phyloP scores from a whole-genome alignment of 371 early-diverging fungal genomes.

The Dinochytrium kinnereticum region DNA sequence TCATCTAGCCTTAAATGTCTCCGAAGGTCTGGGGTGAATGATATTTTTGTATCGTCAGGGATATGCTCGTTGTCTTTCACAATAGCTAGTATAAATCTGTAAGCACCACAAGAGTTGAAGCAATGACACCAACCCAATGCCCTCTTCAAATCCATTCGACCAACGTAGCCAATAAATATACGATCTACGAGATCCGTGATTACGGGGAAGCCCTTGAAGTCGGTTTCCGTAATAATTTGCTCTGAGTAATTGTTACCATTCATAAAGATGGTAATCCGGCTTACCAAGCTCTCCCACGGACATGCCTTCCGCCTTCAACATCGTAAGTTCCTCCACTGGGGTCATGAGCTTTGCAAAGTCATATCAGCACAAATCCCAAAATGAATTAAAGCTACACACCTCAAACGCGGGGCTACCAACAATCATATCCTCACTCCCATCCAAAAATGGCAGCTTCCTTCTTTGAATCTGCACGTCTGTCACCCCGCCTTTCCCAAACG shows the following conservation, averaged over 20 bases:
- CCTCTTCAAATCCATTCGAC: constrained; percentile 25
- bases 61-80: background rate
- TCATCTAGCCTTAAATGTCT: background rate
- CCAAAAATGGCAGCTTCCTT: constrained; percentile 85
- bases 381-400: constrained; percentile 7
- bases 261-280: background rate
- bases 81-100: background rate
- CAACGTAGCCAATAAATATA: constrained; percentile 57
- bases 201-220: constrained; percentile 46
- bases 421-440: constrained; percentile 61
- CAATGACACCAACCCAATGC: constrained; percentile 12
- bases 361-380: too few relatives aligned
- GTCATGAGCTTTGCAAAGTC: constrained; percentile 50
- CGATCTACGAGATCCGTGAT: constrained; percentile 60
- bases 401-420: constrained; percentile 29
- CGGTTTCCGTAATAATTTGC: constrained; percentile 23
- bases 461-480: constrained; percentile 82
- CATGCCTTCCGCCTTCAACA: constrained; percentile 66
- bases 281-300: constrained; percentile 43
- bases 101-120: background rate
- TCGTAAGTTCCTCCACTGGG: constrained; percentile 43
- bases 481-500: constrained; percentile 80
- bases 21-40: background rate
- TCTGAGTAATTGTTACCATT: constrained; percentile 2
- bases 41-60: background rate